Base-by-base conservation (phyloP, 2,329 filamentous ascomycete genomes). In the Aspergillus fructus region DNA sequence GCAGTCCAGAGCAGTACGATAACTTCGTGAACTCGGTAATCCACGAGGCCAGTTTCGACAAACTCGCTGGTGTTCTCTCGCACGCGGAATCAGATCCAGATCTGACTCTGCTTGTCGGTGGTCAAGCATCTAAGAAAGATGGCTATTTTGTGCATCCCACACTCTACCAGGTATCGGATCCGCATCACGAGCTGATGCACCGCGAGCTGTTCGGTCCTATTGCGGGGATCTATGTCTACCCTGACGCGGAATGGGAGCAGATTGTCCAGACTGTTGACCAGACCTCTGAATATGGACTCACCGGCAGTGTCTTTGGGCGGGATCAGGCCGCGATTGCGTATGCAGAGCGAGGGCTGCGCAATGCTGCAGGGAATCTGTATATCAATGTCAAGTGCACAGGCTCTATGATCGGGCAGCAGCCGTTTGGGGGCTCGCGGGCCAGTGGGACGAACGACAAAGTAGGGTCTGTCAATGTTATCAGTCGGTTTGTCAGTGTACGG, bases 1-100 rank as follows among this genome's bases (percentile, higher is more conserved):
- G 24, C 24, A 27, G 24, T 27, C 24, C 24, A 1, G 24, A 27
- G 24, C 24, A 27, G 24, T 27, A 27, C 55, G 83, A 83, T 34
- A 78, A 89, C 43, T 88, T 89, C 68, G 78, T 82, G 64, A 90
- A 91, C 79, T 91, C 91, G n/a, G 91, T 96, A 56, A 96, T 96
- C 73, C 90, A 96, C 77, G 82, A 86, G 62, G 83, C 80, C 7
- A 89, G 88, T 7, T 96, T 96, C 81, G 85, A 91, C 72, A 93
- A 92, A 75, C 83, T 96, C 1, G 83, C 84, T 0, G 81, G 81
- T 13, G 88, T 88, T 50, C 93, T 96, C 62, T 88, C 93, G 60
- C 85, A 83, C 30, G 89, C 90, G 12, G 91, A 90, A 76, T 79
- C 81, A 3, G 91, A 96, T 73, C 75, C 79, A 3, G 84, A 89